Evolutionary conservation across 2,329 filamentous ascomycete species (phyloP).

Genomic region (Aspergillus sp.): DNA sequence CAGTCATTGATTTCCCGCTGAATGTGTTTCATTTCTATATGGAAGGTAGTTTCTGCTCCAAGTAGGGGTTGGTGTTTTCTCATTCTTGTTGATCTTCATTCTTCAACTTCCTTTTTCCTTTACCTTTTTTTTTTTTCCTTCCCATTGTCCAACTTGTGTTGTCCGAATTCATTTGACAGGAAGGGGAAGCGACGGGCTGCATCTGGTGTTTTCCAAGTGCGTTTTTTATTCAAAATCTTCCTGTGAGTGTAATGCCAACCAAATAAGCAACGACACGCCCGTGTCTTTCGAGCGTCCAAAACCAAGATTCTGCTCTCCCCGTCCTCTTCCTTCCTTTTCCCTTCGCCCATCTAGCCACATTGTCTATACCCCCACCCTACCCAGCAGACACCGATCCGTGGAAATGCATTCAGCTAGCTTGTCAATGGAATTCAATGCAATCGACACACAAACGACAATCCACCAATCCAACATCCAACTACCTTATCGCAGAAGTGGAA

Average conservation of each 20-base stretch:
- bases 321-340: neutral
- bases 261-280: slow-evolving; percentile 32
- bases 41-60: slow-evolving; percentile 31
- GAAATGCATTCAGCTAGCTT: too few species aligned
- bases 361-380: neutral
- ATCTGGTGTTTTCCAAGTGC: slow-evolving; percentile 32
- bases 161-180: slow-evolving; percentile 26
- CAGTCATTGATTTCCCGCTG: slow-evolving; percentile 21
- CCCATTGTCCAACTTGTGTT: slow-evolving; percentile 19
- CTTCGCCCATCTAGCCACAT: neutral
- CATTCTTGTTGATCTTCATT: slow-evolving; percentile 14
- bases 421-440: neutral
- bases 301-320: slow-evolving; percentile 13
- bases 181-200: slow-evolving; percentile 32
- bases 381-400: too few species aligned
- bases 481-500: too few species aligned
- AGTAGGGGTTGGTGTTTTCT: slow-evolving; percentile 25
- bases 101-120: slow-evolving; percentile 16
- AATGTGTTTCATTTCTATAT: slow-evolving; percentile 27
- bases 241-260: slow-evolving; percentile 35
- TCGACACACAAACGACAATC: neutral
- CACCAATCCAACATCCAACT: neutral
- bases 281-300: slow-evolving; percentile 26
- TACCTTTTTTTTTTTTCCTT: slow-evolving; percentile 16
- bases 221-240: slow-evolving; percentile 26